Percentiles rank a stretch among this genome's conserved stretches.
Conservation (phyloP, 2,329 filamentous ascomycete genomes). For the Reticulascus tulasneorum region DNA sequence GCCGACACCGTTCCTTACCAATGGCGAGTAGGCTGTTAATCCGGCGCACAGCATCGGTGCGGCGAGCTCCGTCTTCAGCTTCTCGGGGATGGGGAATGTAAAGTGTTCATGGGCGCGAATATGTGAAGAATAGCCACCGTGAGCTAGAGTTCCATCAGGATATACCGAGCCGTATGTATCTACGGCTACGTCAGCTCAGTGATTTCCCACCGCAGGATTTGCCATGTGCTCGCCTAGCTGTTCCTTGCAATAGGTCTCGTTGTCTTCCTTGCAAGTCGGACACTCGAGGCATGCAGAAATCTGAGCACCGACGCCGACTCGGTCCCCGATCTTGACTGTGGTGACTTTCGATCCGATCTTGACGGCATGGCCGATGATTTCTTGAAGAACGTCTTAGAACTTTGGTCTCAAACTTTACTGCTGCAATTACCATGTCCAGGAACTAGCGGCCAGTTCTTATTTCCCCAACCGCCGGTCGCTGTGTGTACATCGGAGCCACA, state of each 20-base stretch:
- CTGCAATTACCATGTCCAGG: slow-evolving; percentile 46
- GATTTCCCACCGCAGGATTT: too few species aligned
- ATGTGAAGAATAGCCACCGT: slow-evolving; percentile 50
- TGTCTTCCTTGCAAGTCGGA: slow-evolving; percentile 33
- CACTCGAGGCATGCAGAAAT: slow-evolving; percentile 44
- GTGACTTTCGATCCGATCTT: slow-evolving; percentile 38
- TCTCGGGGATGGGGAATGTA: slow-evolving; percentile 33
- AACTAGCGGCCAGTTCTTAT: slow-evolving; percentile 46
- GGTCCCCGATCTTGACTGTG: slow-evolving; percentile 50
- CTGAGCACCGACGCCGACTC: slow-evolving; percentile 55
- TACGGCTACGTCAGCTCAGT: slow-evolving; percentile 22
- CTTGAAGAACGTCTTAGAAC: slow-evolving; percentile 18
- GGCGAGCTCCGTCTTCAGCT: slow-evolving; percentile 25
- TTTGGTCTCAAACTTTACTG: not conserved
- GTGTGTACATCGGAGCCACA: slow-evolving; percentile 60
- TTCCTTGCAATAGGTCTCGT: slow-evolving; percentile 34
- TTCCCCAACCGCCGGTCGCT: slow-evolving; percentile 52
- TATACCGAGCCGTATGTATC: slow-evolving; percentile 50
- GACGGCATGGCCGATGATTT: slow-evolving; percentile 42
- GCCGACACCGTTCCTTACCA: slow-evolving; percentile 56
- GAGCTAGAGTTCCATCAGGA: slow-evolving; percentile 51
- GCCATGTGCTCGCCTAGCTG: slow-evolving; percentile 20
- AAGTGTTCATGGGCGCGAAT: too few species aligned
- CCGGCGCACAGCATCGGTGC: slow-evolving; percentile 65
- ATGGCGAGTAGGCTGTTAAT: slow-evolving; percentile 57